Percentiles rank a stretch among this genome's conserved stretches.
Conservation (phyloP, 2,329 filamentous ascomycete genomes). For the Neopestalotiopsis rosae region DNA sequence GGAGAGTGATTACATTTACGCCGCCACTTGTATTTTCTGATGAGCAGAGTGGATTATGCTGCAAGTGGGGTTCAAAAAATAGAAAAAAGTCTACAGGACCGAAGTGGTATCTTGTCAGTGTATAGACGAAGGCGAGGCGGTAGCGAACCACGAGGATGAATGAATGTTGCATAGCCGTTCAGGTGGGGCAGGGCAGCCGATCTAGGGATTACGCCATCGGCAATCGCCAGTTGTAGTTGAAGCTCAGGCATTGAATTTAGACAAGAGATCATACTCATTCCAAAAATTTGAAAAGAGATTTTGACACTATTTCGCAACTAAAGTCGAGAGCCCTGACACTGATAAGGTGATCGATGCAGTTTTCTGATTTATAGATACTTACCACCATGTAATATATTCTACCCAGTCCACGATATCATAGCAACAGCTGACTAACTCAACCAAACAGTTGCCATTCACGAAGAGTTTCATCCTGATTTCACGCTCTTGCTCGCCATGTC, state of each 20-base stretch:
- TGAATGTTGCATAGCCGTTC: constrained; percentile 10
- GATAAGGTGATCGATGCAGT: background rate
- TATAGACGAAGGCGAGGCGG: background rate
- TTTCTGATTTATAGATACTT: background rate
- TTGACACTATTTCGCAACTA: background rate
- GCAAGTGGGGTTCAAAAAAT: background rate
- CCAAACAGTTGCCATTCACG: background rate
- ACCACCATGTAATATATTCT: background rate
- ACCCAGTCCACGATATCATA: background rate
- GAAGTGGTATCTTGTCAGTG: background rate
- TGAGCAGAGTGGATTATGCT: background rate
- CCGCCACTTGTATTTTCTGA: background rate
- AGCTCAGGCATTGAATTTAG: background rate
- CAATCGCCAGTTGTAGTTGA: background rate
- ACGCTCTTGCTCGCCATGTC: constrained; percentile 52
- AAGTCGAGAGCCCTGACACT: background rate
- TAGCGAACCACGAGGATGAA: background rate
- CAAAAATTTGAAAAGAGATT: background rate
- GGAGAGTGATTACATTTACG: background rate
- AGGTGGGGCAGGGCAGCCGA: constrained; percentile 7
- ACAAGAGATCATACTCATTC: background rate
- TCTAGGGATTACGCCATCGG: constrained; percentile 21
- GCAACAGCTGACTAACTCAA: background rate
- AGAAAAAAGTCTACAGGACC: background rate
- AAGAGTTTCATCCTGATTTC: background rate